Base-by-base conservation (phyloP, 2,329 filamentous ascomycete genomes). In the Orbilia oligospora region DNA sequence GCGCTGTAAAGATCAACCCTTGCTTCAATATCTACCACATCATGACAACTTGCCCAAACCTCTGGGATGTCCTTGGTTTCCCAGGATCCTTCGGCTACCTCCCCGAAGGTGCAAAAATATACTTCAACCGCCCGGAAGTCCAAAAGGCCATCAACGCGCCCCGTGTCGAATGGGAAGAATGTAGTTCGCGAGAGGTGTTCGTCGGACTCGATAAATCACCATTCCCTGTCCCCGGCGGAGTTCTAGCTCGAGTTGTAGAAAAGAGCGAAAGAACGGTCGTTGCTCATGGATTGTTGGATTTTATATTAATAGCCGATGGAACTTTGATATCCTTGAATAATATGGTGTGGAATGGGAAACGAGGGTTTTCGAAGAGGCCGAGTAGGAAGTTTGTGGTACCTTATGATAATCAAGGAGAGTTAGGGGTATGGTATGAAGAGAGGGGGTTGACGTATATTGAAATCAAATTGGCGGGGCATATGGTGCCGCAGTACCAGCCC, bases 21-120 rank as follows among this genome's bases (percentile, higher is more conserved):
- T 96, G 93, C 86, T 97, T 92, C 84, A 90, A 93, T 83, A 86
- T 92, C 10, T 96, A 95, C 84, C 89, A 92, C 64, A 88, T 95
- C 14, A 89, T 89, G 1, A 90, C 89, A 3, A 91, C 84, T 16
- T 88, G 87, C 81, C 87, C 87, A 0, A 68, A 84, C 33, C 82
- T 81, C 3, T 83, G 80, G 78, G 81, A 83, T 41, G 81, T 82
- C 22, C 76, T 81, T 9, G 81, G 81, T 14, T 81, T 80, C 65
- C 80, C 80, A 0, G 80, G 80, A 14, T 73, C 80, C 4, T 76
- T 69, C 69, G 83, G 84, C 20, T 95, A 94, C 84, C 82, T 88
- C 0, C 91, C 92, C 0, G 86, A 84, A 0, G 91, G 91, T 0
- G 87, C 89, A 0, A 83, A 84, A 0, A 85, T 93, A 66, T 92